A percentile compares a stretch with the other conserved stretches of the same genome.
phyloP scores from a whole-genome alignment of 2,329 filamentous ascomycete species.

The Claviceps sp. region DNA sequence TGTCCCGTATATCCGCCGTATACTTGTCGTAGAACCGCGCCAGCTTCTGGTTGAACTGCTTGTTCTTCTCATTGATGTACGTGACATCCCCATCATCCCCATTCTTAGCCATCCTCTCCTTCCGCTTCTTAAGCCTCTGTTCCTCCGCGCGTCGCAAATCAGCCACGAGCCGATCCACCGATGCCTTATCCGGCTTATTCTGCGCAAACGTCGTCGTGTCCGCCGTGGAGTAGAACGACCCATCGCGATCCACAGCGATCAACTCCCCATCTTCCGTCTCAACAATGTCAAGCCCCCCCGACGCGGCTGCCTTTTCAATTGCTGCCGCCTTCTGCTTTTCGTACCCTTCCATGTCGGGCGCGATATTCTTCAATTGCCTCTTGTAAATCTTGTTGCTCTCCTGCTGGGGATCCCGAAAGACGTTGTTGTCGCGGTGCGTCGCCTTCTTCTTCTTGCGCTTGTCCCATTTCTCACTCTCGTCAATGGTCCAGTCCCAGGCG shows the following conservation, averaged over 20 bases:
- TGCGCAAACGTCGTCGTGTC: slow-evolving; percentile 70
- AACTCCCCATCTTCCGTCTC: slow-evolving; percentile 93
- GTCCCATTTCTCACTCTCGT: slow-evolving; percentile 92
- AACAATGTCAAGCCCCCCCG: slow-evolving; percentile 79
- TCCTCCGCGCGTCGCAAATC: slow-evolving; percentile 86
- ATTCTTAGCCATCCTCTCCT: slow-evolving; percentile 60
- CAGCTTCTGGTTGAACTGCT: slow-evolving; percentile 98
- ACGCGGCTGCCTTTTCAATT: slow-evolving; percentile 71
- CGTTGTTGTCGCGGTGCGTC: slow-evolving; percentile 67
- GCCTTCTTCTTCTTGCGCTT: slow-evolving; percentile 77
- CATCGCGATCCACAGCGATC: slow-evolving; percentile 83
- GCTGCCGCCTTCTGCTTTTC: slow-evolving; percentile 74
- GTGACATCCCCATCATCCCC: slow-evolving; percentile 87
- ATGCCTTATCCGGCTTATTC: slow-evolving; percentile 76
- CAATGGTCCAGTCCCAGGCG: slow-evolving; percentile 96
- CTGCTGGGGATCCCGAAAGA: slow-evolving; percentile 78
- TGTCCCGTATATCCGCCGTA: slow-evolving; percentile 90
- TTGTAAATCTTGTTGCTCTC: slow-evolving; percentile 92
- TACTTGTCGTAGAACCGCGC: slow-evolving; percentile 97
- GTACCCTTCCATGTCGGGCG: slow-evolving; percentile 71
- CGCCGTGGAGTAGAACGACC: slow-evolving; percentile 79
- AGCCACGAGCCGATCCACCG: slow-evolving; percentile 73
- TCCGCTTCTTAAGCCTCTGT: slow-evolving; percentile 69
- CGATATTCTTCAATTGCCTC: slow-evolving; percentile 66
- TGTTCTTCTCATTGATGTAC: slow-evolving; percentile 99